Evolutionary conservation across 768 basidiomycete species (phyloP), one percentile per base, ranked within the genome.

Genomic region (Tulasnella calospora): DNA sequence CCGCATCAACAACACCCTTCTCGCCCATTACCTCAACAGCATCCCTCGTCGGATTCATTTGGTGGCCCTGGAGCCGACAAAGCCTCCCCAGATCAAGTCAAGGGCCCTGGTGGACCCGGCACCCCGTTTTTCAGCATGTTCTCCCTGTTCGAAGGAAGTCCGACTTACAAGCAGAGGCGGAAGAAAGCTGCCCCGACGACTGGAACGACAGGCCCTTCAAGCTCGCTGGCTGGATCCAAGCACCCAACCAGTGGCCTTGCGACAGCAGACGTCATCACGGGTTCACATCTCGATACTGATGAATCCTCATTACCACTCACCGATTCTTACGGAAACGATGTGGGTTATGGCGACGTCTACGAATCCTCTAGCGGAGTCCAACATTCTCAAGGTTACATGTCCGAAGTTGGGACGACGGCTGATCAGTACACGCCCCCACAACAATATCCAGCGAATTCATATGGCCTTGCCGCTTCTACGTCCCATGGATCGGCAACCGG

Each of bases 151-250:
- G 92, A 94, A 83, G 95, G 95, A 19, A 92, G 90, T 79, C 92
- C 94, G 6, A 89, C 90, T 3, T 98, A 98, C 87, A 98, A 98
- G 85, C 92, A 93, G 82, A 88, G 96, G 36, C 89, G 92, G 80
- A 94, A 94, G 87, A 94, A 93, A 83, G 87, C 87, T 44, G 83
- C 85, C 41, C 89, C 88, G 85, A 80, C 79, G 81, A 79, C 78
- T 35, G 84, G 84, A 82, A 55, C 35, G 55, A 47, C 38, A 27
- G 44, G 46, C n/a, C 41, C 41, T 17, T 27, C 74, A 38, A 27
- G 74, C 46, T 38, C 35, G 35, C 30, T 51, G 10, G 74, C 30
- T 33, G 51, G 36, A 38, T 13, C 46, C 27, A 61, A 38, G n/a
- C 38, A 51, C 19, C 74, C 74, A 13, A 75, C 74, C 23, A 75